phyloP scores from a whole-genome alignment of 2,329 filamentous ascomycete species.

The Sclerotinia sclerotiorum region DNA sequence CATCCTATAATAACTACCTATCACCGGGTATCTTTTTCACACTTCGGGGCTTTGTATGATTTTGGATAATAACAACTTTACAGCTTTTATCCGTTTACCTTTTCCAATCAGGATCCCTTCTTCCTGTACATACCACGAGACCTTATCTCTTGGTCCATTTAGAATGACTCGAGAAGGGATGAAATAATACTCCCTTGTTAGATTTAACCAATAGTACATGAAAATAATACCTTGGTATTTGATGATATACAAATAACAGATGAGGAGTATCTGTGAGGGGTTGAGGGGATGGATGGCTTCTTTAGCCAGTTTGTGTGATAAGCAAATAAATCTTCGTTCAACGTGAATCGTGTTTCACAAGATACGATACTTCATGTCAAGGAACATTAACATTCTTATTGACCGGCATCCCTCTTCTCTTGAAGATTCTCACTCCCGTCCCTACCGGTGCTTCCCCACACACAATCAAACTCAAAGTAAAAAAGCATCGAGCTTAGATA shows the following conservation, averaged over 20 bases:
- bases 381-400: not conserved
- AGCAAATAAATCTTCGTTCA: not conserved
- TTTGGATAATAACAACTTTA: not conserved
- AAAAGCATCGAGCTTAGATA: not conserved
- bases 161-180: not conserved
- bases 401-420: not conserved
- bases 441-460: too few species aligned
- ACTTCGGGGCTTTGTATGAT: conserved; percentile 9
- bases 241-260: not conserved
- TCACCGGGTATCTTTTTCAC: not conserved
- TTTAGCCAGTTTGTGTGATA: conserved; percentile 3
- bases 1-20: not conserved
- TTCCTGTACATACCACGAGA: not conserved
- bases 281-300: not conserved
- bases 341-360: not conserved
- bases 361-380: not conserved
- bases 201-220: not conserved
- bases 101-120: too few species aligned
- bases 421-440: not conserved
- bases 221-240: not conserved
- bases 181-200: not conserved
- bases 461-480: not conserved
- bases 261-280: not conserved
- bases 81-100: too few species aligned
- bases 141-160: conserved; percentile 9